Percentiles rank a stretch among this genome's conserved stretches.
Conservation (phyloP, 345 rosid genomes). For the Eutrema japonicum region DNA sequence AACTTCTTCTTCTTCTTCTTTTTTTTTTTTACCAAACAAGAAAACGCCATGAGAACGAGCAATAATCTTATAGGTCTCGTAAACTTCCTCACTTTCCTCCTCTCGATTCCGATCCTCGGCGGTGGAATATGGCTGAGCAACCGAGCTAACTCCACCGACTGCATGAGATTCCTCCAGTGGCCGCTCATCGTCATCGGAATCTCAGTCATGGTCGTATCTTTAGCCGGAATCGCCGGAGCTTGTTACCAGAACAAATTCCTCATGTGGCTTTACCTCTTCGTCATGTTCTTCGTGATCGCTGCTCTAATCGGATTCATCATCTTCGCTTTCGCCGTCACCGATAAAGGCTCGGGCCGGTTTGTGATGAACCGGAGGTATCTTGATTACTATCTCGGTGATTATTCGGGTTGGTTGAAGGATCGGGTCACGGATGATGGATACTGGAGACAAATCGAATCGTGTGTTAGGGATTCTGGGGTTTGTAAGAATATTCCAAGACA, state of each 20-base stretch:
- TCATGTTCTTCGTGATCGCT: slow-evolving; percentile 80
- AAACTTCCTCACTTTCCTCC: slow-evolving; percentile 85
- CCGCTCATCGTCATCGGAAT: slow-evolving; percentile 83
- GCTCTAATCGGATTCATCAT: slow-evolving; percentile 84
- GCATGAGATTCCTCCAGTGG: slow-evolving; percentile 91
- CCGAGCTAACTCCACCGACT: slow-evolving; percentile 89
- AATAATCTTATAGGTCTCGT: slow-evolving; percentile 80
- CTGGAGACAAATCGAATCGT: slow-evolving; percentile 77
- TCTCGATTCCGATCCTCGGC: slow-evolving; percentile 86
- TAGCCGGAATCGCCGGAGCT: slow-evolving; percentile 89
- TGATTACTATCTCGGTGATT: slow-evolving; percentile 73
- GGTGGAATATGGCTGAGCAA: slow-evolving; percentile 98
- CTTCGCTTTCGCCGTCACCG: slow-evolving; percentile 86
- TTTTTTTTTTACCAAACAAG: neutral
- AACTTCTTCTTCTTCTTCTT: neutral
- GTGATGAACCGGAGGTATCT: slow-evolving; percentile 57
- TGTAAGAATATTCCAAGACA: slow-evolving; percentile 63
- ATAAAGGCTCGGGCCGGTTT: slow-evolving; percentile 73
- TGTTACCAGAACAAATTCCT: slow-evolving; percentile 81
- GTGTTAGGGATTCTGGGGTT: slow-evolving; percentile 72
- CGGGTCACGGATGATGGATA: slow-evolving; percentile 63
- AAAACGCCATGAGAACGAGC: slow-evolving; percentile 63
- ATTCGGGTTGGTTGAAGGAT: slow-evolving; percentile 79
- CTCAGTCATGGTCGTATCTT: slow-evolving; percentile 73
- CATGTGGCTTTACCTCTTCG: slow-evolving; percentile 83